Percentiles rank a stretch among this genome's conserved stretches.
Conservation (phyloP, 78 protist species). For the slime mould (Dictyostelium discoideum) region dicty_2.7 NC_007088.5:3007001-3007500, state of each 20-base stretch:
- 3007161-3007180: slow-evolving; percentile 34
- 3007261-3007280: not conserved
- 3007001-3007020: too few species aligned
- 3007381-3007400: not conserved
- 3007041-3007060: slow-evolving; percentile 37
- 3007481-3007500: too few species aligned
- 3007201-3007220: not conserved
- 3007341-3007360: too few species aligned
- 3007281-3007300: not conserved
- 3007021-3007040: too few species aligned
- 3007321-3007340: not conserved
- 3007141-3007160: slow-evolving; percentile 53
- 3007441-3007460: too few species aligned
- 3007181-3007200: slow-evolving; percentile 50
- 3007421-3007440: too few species aligned
- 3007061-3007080: slow-evolving; percentile 38
- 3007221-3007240: not conserved
- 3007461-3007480: too few species aligned
- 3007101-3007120: slow-evolving; percentile 29
- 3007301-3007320: not conserved
- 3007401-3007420: too few species aligned
- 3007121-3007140: slow-evolving; percentile 14
- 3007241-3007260: not conserved
- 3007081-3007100: slow-evolving; percentile 58
- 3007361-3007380: not conserved